Conservation (phyloP, 2,329 filamentous ascomycete genomes). For the Fusarium dlaminii region DNA sequence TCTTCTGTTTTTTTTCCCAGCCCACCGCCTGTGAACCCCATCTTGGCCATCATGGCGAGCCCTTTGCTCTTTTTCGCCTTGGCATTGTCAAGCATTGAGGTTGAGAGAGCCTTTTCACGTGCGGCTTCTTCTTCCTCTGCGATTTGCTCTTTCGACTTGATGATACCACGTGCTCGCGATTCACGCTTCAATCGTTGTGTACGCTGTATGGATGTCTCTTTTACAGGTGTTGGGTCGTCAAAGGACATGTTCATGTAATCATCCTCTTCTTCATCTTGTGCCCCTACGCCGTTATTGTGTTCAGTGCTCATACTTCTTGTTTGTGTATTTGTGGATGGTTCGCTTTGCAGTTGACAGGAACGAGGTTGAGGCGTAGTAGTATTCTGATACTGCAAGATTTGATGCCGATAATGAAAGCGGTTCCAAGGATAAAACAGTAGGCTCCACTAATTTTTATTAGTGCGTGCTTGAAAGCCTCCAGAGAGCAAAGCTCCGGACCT, state of each 20-base stretch:
- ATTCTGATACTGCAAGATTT: constrained; percentile 1
- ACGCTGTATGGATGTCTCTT: constrained; percentile 65
- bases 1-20: constrained; percentile 71
- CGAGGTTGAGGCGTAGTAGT: not conserved
- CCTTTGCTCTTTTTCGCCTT: constrained; percentile 78
- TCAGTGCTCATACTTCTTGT: constrained; percentile 12
- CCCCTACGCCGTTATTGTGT: constrained; percentile 18
- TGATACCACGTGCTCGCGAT: constrained; percentile 72
- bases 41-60: constrained; percentile 94
- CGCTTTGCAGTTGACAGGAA: not conserved
- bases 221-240: constrained; percentile 68
- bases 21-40: constrained; percentile 85
- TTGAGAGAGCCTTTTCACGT: constrained; percentile 79
- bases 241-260: constrained; percentile 99
- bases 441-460: constrained; percentile 22
- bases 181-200: constrained; percentile 65
- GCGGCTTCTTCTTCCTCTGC: constrained; percentile 76
- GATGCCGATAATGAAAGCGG: not conserved
- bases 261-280: constrained; percentile 75
- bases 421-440: not conserved
- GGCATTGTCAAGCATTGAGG: constrained; percentile 71
- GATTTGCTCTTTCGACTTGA: constrained; percentile 84
- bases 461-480: not conserved
- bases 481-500: not conserved
- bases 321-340: not conserved